Evolutionary conservation across 2,329 filamentous ascomycete species (phyloP).

Genomic region (Atkinsonella texensis): DNA sequence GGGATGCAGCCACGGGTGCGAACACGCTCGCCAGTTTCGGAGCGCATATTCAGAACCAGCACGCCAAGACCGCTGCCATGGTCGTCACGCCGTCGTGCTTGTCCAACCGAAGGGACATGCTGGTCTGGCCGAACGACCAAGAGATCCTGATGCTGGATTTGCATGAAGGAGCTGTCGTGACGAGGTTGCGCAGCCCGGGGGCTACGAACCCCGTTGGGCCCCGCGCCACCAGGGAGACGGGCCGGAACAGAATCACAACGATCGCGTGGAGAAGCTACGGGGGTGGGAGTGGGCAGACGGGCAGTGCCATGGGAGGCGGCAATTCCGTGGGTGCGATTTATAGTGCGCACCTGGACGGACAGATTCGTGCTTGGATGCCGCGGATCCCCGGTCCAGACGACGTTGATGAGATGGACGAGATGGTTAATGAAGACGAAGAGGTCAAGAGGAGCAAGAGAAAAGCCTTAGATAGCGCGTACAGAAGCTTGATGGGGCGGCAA

Average conservation of each 20-base stretch:
- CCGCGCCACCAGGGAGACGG: constrained; percentile 36
- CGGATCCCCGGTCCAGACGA: constrained; percentile 38
- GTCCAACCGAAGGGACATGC: constrained; percentile 45
- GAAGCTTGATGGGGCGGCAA: constrained; percentile 59
- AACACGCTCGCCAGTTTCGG: constrained; percentile 88
- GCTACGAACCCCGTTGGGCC: constrained; percentile 31
- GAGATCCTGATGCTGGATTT: constrained; percentile 74
- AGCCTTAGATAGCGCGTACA: constrained; percentile 68
- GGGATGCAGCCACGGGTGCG: constrained; percentile 67
- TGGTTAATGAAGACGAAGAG: constrained; percentile 28
- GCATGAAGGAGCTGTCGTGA: constrained; percentile 61
- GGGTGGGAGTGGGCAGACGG: constrained; percentile 45
- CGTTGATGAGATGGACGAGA: constrained; percentile 33
- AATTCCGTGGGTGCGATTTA: constrained; percentile 50
- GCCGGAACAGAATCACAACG: constrained; percentile 57
- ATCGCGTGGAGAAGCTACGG: constrained; percentile 59
- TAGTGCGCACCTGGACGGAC: constrained; percentile 74
- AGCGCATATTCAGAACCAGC: constrained; percentile 64
- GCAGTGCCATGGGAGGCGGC: constrained; percentile 47
- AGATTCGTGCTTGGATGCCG: constrained; percentile 69
- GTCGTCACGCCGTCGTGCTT: constrained; percentile 50
- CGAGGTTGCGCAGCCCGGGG: constrained; percentile 55
- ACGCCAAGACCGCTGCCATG: constrained; percentile 48
- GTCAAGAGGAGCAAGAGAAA: constrained; percentile 55
- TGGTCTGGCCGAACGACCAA: constrained; percentile 72